These are phyloP conservation scores for Hypoxylon sp. DNA, from an alignment of 2,329 filamentous ascomycete species.

Conservation along the genomic window DNA sequence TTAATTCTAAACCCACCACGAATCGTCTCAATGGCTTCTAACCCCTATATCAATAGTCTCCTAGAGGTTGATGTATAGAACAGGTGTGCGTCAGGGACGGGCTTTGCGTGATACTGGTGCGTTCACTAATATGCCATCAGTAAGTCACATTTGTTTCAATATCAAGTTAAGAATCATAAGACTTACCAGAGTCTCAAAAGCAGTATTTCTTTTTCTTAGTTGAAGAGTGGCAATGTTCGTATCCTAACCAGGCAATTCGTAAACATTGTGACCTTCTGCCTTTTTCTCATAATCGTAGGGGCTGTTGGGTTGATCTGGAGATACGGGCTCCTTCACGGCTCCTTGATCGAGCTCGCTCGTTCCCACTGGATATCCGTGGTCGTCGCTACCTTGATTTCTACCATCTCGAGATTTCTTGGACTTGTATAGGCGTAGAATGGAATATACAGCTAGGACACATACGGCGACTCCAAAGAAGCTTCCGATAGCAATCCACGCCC, in stretches of 20 bases:
- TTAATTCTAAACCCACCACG: not conserved
- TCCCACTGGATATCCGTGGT: not conserved
- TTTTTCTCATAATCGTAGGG: not conserved
- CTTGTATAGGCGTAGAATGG: not conserved
- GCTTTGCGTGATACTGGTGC: not conserved
- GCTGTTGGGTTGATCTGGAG: not conserved
- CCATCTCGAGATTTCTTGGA: not conserved
- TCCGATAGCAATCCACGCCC: not conserved
- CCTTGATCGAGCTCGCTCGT: not conserved
- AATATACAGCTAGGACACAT: not conserved
- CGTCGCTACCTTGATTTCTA: not conserved
- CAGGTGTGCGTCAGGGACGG: not conserved
- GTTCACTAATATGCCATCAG: not conserved
- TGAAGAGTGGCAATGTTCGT: not conserved
- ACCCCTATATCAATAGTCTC: not conserved
- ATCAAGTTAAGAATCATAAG: not conserved
- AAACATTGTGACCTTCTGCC: not conserved
- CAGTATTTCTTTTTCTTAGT: not conserved
- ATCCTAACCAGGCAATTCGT: not conserved
- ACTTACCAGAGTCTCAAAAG: not conserved
- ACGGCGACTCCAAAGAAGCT: not conserved
- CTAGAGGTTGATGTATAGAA: not conserved
- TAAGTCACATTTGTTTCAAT: not conserved
- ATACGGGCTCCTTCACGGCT: not conserved
- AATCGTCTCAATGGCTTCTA: not conserved